A percentile compares a stretch with the other conserved stretches of the same genome.
phyloP scores from a whole-genome alignment of 306 rosid genomes.

The Pueraria montana region DNA sequence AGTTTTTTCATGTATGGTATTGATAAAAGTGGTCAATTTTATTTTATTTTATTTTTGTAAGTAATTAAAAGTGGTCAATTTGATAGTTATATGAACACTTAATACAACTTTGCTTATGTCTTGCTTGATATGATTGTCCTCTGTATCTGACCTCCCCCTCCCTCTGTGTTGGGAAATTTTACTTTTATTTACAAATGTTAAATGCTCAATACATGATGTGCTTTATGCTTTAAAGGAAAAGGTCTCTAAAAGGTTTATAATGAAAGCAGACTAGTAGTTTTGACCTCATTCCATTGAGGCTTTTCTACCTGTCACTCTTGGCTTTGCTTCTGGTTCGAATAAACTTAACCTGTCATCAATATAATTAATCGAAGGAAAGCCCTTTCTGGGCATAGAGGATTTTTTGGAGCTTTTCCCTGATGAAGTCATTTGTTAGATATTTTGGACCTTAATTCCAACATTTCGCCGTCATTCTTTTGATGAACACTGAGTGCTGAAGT shows the following conservation, averaged over 20 bases:
- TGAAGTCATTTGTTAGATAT: slow-evolving; percentile 1
- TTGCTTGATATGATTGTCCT: slow-evolving; percentile 2
- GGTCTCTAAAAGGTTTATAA: neutral
- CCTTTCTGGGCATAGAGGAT: neutral
- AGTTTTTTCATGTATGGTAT: neutral
- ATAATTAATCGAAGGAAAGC: neutral
- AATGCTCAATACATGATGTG: neutral
- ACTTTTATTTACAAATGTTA: neutral
- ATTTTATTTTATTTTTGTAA: no score
- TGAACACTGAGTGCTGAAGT: neutral
- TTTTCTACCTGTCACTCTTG: neutral
- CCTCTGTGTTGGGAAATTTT: neutral
- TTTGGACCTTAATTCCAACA: slow-evolving; percentile 9
- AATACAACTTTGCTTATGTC: slow-evolving; percentile 15
- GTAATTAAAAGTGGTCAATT: neutral
- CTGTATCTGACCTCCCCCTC: neutral
- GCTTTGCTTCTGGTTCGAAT: slow-evolving; percentile 3
- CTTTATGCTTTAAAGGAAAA: neutral
- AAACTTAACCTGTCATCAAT: neutral
- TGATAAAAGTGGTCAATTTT: neutral
- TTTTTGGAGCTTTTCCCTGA: neutral
- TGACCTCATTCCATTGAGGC: neutral
- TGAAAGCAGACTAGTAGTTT: slow-evolving; percentile 4
- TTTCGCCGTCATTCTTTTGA: neutral
- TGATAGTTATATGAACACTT: neutral